These are phyloP conservation scores for Pezicula neosporulosa DNA, from an alignment of 2,329 filamentous ascomycete genomes.

Conservation along the genomic window DNA sequence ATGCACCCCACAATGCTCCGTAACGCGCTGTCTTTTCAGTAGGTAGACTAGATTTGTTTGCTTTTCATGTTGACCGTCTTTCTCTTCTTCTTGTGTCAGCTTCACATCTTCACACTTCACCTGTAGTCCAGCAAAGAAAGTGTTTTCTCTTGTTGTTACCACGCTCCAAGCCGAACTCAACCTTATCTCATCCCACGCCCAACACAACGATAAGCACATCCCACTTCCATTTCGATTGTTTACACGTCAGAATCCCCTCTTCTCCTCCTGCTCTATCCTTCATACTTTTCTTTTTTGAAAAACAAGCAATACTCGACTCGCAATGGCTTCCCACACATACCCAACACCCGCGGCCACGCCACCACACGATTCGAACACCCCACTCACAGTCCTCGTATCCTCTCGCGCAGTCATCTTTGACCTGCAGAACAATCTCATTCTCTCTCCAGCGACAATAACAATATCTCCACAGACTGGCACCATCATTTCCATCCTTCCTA, in stretches of 20 bases:
- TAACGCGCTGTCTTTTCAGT: conserved; percentile 4
- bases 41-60: neutral
- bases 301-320: conserved; percentile 3
- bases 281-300: conserved; percentile 8
- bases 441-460: conserved; percentile 80
- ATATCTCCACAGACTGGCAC: conserved; percentile 78
- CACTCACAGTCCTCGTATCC: conserved; percentile 76
- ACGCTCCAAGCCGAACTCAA: neutral
- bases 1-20: conserved; percentile 22
- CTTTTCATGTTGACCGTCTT: conserved; percentile 4
- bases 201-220: conserved; percentile 22
- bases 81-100: conserved; percentile 4
- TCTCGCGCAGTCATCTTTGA: conserved; percentile 78
- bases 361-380: conserved; percentile 27
- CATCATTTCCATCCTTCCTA: conserved; percentile 72
- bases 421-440: conserved; percentile 52
- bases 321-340: conserved; percentile 13
- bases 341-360: conserved; percentile 26
- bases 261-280: conserved; percentile 1
- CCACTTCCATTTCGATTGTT: conserved; percentile 2
- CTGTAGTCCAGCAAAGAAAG: neutral
- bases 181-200: conserved; percentile 11
- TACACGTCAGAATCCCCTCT: neutral
- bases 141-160: neutral
- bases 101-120: no score